Conservation (phyloP, 2,329 filamentous ascomycete species). For the Aspergillus chevalieri region DNA sequence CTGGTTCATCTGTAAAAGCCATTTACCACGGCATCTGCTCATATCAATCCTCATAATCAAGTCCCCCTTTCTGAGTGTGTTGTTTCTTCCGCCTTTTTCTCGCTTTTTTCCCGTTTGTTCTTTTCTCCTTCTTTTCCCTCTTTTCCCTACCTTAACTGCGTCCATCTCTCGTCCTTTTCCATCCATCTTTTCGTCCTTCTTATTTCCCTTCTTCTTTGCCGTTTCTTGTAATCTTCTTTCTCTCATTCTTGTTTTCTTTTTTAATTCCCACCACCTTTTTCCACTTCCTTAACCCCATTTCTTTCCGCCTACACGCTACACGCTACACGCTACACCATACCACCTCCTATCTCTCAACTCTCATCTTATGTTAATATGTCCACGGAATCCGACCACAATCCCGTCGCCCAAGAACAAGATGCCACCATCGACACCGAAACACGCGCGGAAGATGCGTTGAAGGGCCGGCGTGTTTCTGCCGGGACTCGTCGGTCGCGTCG, state of each 20-base stretch:
- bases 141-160: constrained; percentile 14
- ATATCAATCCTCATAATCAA: not conserved
- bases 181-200: constrained; percentile 18
- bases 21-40: too few species aligned
- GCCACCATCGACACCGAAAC: constrained; percentile 13
- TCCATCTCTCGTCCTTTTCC: constrained; percentile 16
- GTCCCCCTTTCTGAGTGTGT: not conserved
- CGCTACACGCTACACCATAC: not conserved
- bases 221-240: constrained; percentile 1
- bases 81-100: constrained; percentile 1
- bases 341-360: constrained; percentile 6
- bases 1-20: too few species aligned
- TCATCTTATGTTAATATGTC: constrained; percentile 23
- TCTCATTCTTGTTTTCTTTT: not conserved
- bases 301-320: not conserved
- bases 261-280: not conserved
- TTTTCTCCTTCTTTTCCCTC: constrained; percentile 10
- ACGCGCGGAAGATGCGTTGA: not conserved
- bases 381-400: constrained; percentile 15
- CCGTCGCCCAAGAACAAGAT: constrained; percentile 20
- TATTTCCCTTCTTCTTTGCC: constrained; percentile 10
- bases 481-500: constrained; percentile 32
- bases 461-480: constrained; percentile 22
- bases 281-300: constrained; percentile 3
- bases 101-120: constrained; percentile 6